A percentile compares a stretch with the other conserved stretches of the same genome.
phyloP scores from a whole-genome alignment of 371 early-diverging fungal genomes.

The Blastocladiella emersonii region DNA sequence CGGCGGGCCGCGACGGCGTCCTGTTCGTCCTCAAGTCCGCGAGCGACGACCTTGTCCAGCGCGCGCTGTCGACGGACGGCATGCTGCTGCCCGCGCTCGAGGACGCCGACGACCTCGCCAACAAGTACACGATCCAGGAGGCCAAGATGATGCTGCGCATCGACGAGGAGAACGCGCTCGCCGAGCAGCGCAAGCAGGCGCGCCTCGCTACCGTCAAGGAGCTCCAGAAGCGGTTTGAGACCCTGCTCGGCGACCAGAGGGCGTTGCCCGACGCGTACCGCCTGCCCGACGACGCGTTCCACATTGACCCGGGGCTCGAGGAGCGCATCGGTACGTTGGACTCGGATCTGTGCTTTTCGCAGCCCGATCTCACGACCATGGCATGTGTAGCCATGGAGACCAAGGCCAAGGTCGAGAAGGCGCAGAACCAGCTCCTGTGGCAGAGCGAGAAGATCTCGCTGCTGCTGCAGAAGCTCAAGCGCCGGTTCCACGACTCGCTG shows the following conservation, averaged over 20 bases:
- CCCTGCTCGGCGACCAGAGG: neutral
- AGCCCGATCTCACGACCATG: neutral
- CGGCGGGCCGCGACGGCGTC: constrained; percentile 30
- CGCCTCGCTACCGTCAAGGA: neutral
- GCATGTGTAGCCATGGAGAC: constrained; percentile 11
- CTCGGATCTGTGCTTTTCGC: neutral
- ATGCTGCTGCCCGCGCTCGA: neutral
- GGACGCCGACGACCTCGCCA: neutral
- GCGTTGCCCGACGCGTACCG: neutral
- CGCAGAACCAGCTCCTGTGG: constrained; percentile 34
- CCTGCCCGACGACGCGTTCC: constrained; percentile 12
- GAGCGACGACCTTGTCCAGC: constrained; percentile 13
- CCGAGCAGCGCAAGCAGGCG: constrained; percentile 1
- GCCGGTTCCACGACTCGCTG: constrained; percentile 26
- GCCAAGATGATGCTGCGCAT: constrained; percentile 20
- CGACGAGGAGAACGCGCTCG: constrained; percentile 21
- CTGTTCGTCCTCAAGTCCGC: constrained; percentile 24
- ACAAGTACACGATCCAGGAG: constrained; percentile 31
- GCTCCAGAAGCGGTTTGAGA: neutral
- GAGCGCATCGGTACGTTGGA: constrained; percentile 18
- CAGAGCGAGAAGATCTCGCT: constrained; percentile 29
- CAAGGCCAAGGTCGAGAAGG: constrained; percentile 16
- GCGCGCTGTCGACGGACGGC: constrained; percentile 7
- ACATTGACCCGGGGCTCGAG: constrained; percentile 28
- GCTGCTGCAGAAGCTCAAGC: constrained; percentile 27